Conservation (phyloP, 164 flowering plant species). For the Brasenia schreberi region DNA sequence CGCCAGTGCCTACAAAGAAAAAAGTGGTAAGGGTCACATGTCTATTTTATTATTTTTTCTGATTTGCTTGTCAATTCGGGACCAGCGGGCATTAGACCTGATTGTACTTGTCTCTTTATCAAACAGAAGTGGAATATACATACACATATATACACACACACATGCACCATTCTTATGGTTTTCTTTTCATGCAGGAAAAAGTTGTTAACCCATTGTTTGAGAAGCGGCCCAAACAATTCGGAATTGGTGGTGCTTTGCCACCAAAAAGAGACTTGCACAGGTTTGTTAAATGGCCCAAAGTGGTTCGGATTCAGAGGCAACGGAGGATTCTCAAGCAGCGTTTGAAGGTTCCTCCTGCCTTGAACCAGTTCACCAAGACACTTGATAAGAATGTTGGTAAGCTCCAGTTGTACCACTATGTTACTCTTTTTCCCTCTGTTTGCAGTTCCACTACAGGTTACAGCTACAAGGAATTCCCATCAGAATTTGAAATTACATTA, state of each 20-base stretch:
- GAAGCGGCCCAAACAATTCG: constrained; percentile 32
- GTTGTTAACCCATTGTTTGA: constrained; percentile 32
- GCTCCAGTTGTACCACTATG: background rate
- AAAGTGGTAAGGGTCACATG: constrained; percentile 14
- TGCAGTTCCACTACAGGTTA: too few species aligned
- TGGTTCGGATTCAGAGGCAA: constrained; percentile 22
- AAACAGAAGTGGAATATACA: background rate
- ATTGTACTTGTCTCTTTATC: background rate
- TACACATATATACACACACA: too few species aligned
- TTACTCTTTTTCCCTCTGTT: too few species aligned
- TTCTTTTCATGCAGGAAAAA: constrained; percentile 18
- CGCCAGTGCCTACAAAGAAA: constrained; percentile 28
- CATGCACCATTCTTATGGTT: background rate
- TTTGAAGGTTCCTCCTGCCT: constrained; percentile 22
- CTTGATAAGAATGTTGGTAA: constrained; percentile 20
- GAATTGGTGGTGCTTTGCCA: constrained; percentile 31
- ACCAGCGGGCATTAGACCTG: too few species aligned
- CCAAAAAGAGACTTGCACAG: constrained; percentile 28
- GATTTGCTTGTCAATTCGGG: too few species aligned
- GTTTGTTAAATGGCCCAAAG: constrained; percentile 22
- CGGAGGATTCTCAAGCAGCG: constrained; percentile 21
- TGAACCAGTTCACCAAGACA: constrained; percentile 22
- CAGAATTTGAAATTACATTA: too few species aligned
- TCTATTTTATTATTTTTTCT: background rate
- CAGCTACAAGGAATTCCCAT: too few species aligned